Evolutionary conservation across 1,284 basidiomycete species (phyloP).

Genomic region (Leccinum variabile): DNA sequence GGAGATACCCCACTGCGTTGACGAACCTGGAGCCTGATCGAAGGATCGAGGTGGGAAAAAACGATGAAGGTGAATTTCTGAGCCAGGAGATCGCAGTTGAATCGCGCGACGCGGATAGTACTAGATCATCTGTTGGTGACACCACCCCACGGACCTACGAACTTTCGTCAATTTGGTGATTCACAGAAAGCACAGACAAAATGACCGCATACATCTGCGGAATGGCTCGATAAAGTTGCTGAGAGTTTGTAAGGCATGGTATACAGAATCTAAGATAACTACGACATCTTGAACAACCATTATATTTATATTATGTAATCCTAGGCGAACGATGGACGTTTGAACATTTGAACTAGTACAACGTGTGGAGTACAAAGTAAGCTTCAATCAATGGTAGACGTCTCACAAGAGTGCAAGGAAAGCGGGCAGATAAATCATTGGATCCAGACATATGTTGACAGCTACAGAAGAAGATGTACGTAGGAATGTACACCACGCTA

Average conservation of each 20-base stretch:
- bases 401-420: background rate
- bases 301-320: background rate
- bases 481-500: constrained; percentile 75
- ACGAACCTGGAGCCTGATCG: constrained; percentile 76
- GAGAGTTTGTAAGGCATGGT: constrained; percentile 83
- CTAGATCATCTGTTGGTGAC: constrained; percentile 66
- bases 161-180: constrained; percentile 21
- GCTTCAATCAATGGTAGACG: no score
- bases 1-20: constrained; percentile 78
- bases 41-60: constrained; percentile 55
- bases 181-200: background rate
- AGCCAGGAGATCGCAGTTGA: constrained; percentile 86
- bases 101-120: constrained; percentile 90
- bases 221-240: constrained; percentile 69
- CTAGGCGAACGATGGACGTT: background rate
- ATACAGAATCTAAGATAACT: background rate
- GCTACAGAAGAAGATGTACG: background rate
- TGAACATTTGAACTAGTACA: background rate
- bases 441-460: background rate
- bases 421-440: background rate
- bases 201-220: constrained; percentile 64
- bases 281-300: background rate
- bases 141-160: constrained; percentile 72
- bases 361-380: no score
- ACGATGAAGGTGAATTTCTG: constrained; percentile 50